phyloP scores from a whole-genome alignment of 1,139 yeast genomes.

The Fermentozyma sake region DNA sequence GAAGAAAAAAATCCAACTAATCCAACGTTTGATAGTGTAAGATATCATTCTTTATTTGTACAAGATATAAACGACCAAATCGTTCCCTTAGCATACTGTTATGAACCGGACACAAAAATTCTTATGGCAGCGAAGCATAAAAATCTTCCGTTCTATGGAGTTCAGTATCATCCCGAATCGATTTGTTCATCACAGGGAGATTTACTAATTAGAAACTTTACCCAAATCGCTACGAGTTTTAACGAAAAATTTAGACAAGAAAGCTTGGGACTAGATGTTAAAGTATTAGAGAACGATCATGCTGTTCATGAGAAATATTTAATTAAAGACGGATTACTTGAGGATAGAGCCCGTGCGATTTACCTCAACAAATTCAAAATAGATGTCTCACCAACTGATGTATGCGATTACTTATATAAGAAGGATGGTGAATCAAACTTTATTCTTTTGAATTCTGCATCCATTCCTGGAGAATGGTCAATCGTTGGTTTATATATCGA shows the following conservation, averaged over 20 bases:
- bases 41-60: conserved; percentile 86
- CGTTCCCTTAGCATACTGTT: conserved; percentile 55
- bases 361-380: conserved; percentile 15
- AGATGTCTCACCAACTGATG: conserved; percentile 29
- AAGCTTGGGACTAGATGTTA: conserved; percentile 2
- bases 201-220: conserved; percentile 57
- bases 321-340: conserved; percentile 8
- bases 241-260: conserved; percentile 20
- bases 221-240: conserved; percentile 43
- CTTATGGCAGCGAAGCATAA: conserved; percentile 78
- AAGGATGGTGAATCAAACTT: no score
- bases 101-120: conserved; percentile 31
- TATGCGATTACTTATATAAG: conserved; percentile 44
- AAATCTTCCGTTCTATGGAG: conserved; percentile 74
- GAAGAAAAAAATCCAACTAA: conserved; percentile 16
- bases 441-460: conserved; percentile 66
- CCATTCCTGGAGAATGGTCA: conserved; percentile 82
- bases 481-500: conserved; percentile 69
- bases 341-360: conserved; percentile 5
- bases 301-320: conserved; percentile 15
- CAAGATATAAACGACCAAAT: conserved; percentile 26
- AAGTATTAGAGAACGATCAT: conserved; percentile 10
- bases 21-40: conserved; percentile 54
- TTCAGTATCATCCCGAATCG: conserved; percentile 97
- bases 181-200: conserved; percentile 74